Conservation (phyloP, 306 rosid genomes). For the Quercus robur region DNA sequence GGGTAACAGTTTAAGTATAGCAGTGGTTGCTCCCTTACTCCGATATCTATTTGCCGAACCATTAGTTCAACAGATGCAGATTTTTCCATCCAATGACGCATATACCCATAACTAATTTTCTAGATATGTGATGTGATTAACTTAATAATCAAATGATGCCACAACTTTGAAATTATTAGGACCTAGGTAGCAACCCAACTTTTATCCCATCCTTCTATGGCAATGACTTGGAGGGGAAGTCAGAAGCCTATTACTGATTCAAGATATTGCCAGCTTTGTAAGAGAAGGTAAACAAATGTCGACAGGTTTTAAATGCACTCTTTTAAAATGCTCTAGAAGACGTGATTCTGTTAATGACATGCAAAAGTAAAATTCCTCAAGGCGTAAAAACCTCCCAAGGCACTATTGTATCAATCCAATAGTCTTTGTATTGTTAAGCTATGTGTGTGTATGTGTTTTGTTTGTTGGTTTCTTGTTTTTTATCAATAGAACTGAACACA, state of each 20-base stretch:
- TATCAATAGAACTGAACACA: too few species aligned
- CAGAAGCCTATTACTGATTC: neutral
- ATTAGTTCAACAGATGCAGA: neutral
- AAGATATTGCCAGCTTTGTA: neutral
- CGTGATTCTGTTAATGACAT: neutral
- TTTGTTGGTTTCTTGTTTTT: too few species aligned
- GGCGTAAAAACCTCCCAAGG: too few species aligned
- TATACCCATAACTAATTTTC: neutral
- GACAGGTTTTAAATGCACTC: neutral
- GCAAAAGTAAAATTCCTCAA: neutral
- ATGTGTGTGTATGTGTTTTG: too few species aligned
- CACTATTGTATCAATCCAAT: too few species aligned
- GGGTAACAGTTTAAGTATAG: constrained; percentile 84
- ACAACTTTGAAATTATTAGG: neutral
- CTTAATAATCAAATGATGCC: neutral
- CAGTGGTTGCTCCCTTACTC: constrained; percentile 83
- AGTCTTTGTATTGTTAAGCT: too few species aligned
- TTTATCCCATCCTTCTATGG: neutral
- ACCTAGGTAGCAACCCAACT: neutral
- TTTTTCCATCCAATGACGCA: neutral
- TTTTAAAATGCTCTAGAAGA: neutral
- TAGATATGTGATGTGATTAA: neutral
- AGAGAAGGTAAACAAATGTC: neutral
- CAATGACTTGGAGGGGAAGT: neutral
- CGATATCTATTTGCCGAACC: constrained; percentile 59